A percentile compares a stretch with the other conserved stretches of the same genome.
These are phyloP conservation scores for Candida gigantensis DNA, from an alignment of 1,139 yeast genomes.

Conservation along the genomic window DNA sequence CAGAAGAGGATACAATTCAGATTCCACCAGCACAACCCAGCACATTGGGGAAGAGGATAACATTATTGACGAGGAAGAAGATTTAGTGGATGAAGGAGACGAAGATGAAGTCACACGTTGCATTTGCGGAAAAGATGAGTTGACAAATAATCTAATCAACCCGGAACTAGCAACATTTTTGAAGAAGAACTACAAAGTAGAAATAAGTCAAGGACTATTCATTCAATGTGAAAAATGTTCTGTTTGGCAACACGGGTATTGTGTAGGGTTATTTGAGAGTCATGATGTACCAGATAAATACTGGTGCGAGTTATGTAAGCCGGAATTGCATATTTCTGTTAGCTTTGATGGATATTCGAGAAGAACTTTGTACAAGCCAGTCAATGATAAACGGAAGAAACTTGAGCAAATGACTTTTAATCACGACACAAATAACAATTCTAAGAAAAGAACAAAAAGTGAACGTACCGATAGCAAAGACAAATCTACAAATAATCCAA, in stretches of 20 bases:
- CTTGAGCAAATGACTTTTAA: slow-evolving; percentile 29
- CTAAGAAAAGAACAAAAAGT: slow-evolving; percentile 1
- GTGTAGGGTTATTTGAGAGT: slow-evolving; percentile 79
- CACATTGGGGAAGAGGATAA: slow-evolving; percentile 9
- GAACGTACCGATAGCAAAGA: neutral
- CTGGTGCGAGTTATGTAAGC: slow-evolving; percentile 90
- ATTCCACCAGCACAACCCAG: slow-evolving; percentile 2
- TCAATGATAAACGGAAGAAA: slow-evolving; percentile 48
- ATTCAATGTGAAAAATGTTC: slow-evolving; percentile 91
- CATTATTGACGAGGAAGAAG: slow-evolving; percentile 11
- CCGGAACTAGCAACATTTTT: slow-evolving; percentile 47
- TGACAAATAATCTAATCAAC: slow-evolving; percentile 41
- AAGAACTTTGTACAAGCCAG: slow-evolving; percentile 49
- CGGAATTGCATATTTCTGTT: slow-evolving; percentile 67
- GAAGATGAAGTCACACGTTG: slow-evolving; percentile 86
- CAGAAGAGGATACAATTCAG: slow-evolving; percentile 16
- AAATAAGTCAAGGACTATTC: slow-evolving; percentile 75
- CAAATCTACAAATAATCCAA: slow-evolving; percentile 37
- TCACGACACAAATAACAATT: slow-evolving; percentile 1
- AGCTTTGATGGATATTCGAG: slow-evolving; percentile 25
- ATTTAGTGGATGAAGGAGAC: slow-evolving; percentile 32
- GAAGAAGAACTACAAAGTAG: slow-evolving; percentile 55
- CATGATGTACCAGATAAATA: slow-evolving; percentile 86
- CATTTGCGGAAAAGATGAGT: slow-evolving; percentile 77
- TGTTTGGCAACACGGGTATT: slow-evolving; percentile 97